Evolutionary conservation across 768 basidiomycete genomes (phyloP).

Genomic region (Polyporus arcularius): DNA sequence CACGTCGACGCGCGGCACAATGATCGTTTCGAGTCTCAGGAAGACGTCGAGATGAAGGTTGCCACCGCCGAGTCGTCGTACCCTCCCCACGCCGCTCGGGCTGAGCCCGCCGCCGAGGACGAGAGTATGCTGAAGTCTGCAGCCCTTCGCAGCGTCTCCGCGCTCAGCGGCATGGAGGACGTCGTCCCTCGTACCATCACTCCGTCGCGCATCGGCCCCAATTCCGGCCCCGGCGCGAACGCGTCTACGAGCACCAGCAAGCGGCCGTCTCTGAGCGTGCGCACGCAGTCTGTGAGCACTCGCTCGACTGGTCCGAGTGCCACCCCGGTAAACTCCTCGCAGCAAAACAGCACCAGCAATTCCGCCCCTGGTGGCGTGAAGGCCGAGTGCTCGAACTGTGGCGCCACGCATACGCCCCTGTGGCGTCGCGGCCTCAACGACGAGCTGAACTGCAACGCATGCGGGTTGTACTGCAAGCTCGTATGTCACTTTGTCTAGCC

Average conservation of each 20-base stretch:
- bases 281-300: slow-evolving; percentile 50
- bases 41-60: slow-evolving; percentile 36
- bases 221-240: slow-evolving; percentile 48
- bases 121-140: slow-evolving; percentile 34
- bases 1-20: slow-evolving; percentile 18
- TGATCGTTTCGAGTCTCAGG: slow-evolving; percentile 23
- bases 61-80: slow-evolving; percentile 23
- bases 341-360: slow-evolving; percentile 31
- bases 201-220: slow-evolving; percentile 58
- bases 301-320: slow-evolving; percentile 65
- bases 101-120: slow-evolving; percentile 26
- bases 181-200: slow-evolving; percentile 52
- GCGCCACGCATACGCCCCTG: slow-evolving; percentile 84
- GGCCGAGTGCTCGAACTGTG: slow-evolving; percentile 87
- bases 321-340: slow-evolving; percentile 53
- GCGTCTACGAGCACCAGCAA: slow-evolving; percentile 32
- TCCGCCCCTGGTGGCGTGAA: slow-evolving; percentile 62
- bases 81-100: slow-evolving; percentile 24
- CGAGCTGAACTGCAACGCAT: slow-evolving; percentile 88
- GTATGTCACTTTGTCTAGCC: slow-evolving; percentile 32
- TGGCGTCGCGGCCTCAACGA: slow-evolving; percentile 88
- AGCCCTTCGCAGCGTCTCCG: slow-evolving; percentile 33
- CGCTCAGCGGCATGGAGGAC: slow-evolving; percentile 45
- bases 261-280: slow-evolving; percentile 63
- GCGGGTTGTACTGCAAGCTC: slow-evolving; percentile 84